A percentile compares a stretch with the other conserved stretches of the same genome.
Conservation (phyloP, 768 basidiomycete genomes). For the Royoungia palumana region DNA sequence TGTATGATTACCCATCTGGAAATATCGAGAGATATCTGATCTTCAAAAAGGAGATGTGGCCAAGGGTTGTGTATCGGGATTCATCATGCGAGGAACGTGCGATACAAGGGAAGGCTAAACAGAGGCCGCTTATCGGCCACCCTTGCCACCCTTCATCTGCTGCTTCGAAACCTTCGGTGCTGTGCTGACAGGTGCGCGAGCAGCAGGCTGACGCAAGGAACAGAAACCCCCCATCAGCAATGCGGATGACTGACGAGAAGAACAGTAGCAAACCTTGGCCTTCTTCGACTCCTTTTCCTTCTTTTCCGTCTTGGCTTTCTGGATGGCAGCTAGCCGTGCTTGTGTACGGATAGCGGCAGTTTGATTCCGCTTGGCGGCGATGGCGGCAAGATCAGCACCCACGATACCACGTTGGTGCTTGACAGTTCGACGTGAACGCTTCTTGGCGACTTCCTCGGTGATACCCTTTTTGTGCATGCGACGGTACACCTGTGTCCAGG, state of each 20-base stretch:
- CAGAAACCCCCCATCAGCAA: constrained; percentile 3
- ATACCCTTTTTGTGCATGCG: constrained; percentile 99
- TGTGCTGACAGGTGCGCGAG: constrained; percentile 47
- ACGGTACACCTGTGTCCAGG: constrained; percentile 92
- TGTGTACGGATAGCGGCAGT: constrained; percentile 79
- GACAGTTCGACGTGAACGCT: constrained; percentile 92
- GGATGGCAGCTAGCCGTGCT: constrained; percentile 79
- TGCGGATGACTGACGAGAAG: background rate
- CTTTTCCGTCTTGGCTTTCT: constrained; percentile 95
- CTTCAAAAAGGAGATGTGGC: background rate
- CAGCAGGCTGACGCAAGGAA: constrained; percentile 42
- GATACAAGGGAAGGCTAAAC: constrained; percentile 19
- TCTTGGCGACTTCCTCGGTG: constrained; percentile 99
- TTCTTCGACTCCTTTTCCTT: constrained; percentile 95
- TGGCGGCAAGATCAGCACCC: constrained; percentile 90
- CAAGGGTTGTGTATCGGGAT: constrained; percentile 10
- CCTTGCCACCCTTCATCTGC: constrained; percentile 91
- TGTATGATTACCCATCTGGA: constrained; percentile 17
- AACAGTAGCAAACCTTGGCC: constrained; percentile 52
- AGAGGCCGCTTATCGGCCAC: constrained; percentile 52
- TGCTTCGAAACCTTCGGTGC: constrained; percentile 92
- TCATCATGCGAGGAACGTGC: constrained; percentile 19
- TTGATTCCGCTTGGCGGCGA: constrained; percentile 91
- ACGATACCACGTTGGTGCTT: constrained; percentile 99
- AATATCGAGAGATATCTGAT: background rate